Conservation (phyloP, 257 asterid species). For the Echites panduratus region DNA sequence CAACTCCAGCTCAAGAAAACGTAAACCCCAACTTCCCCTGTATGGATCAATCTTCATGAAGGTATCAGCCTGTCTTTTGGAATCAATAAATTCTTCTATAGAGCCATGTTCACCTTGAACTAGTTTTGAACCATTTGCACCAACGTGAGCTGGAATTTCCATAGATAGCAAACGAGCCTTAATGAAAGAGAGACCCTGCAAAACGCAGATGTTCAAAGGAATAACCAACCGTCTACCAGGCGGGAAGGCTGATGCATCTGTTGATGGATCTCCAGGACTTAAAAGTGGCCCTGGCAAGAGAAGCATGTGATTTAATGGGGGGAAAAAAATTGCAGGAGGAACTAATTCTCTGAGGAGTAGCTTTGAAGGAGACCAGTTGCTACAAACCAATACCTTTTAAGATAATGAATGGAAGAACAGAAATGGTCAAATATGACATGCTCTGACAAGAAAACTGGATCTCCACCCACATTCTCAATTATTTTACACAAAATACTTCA, state of each 20-base stretch:
- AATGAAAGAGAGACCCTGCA: slow-evolving; percentile 79
- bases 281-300: slow-evolving; percentile 47
- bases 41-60: slow-evolving; percentile 92
- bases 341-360: background rate
- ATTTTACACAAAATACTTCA: background rate
- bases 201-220: slow-evolving; percentile 80
- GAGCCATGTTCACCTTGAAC: slow-evolving; percentile 31
- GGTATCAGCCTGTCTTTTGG: slow-evolving; percentile 60
- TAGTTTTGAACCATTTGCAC: slow-evolving; percentile 47
- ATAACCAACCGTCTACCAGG: slow-evolving; percentile 91
- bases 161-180: slow-evolving; percentile 93
- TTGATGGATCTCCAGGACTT: slow-evolving; percentile 37
- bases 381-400: background rate
- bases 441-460: background rate
- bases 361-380: background rate
- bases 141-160: slow-evolving; percentile 96
- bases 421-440: background rate
- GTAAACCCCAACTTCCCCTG: slow-evolving; percentile 99
- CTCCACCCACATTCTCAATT: background rate
- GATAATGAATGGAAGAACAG: background rate
- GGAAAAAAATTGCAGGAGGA: background rate
- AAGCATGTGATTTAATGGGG: slow-evolving; percentile 14
- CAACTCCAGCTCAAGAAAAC: slow-evolving; percentile 89
- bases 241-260: slow-evolving; percentile 44
- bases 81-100: slow-evolving; percentile 33